A percentile compares a stretch with the other conserved stretches of the same genome.
phyloP scores from a whole-genome alignment of 352 stramenopile species.

The Phytopythium cucurbitacearum region DNA sequence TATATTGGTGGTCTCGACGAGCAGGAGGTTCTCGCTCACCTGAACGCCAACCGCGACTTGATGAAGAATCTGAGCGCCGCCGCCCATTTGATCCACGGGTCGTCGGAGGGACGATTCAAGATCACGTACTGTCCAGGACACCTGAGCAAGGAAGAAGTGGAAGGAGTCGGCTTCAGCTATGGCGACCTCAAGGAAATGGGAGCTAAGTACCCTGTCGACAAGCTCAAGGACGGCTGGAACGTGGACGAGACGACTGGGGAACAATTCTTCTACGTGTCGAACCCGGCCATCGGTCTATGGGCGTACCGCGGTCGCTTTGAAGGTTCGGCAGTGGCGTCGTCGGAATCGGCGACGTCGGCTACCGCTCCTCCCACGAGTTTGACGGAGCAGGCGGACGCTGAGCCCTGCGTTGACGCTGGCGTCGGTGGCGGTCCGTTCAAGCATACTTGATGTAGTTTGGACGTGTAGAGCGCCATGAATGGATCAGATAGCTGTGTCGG shows the following conservation, averaged over 20 bases:
- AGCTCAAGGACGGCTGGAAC: constrained; percentile 94
- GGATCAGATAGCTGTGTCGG: too few species aligned
- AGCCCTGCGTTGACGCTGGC: constrained; percentile 60
- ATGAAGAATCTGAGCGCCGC: constrained; percentile 94
- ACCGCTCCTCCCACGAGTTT: constrained; percentile 13
- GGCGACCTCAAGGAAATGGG: constrained; percentile 84
- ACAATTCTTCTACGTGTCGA: constrained; percentile 96
- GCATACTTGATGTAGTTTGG: constrained; percentile 5
- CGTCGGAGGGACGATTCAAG: constrained; percentile 95
- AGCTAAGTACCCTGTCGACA: constrained; percentile 72
- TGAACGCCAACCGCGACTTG: constrained; percentile 91
- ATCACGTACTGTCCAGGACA: constrained; percentile 93
- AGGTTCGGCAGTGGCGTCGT: constrained; percentile 24
- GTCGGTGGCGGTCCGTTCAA: constrained; percentile 79
- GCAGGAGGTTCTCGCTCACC: constrained; percentile 88
- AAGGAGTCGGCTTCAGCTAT: constrained; percentile 92
- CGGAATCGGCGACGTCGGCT: constrained; percentile 1
- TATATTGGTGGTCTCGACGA: background rate
- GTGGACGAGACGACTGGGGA: constrained; percentile 64
- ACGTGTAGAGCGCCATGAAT: too few species aligned
- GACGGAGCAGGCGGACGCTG: constrained; percentile 33
- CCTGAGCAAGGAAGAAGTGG: constrained; percentile 91
- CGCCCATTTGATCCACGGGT: constrained; percentile 97
- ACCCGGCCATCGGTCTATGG: constrained; percentile 96
- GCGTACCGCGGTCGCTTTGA: constrained; percentile 85